Conservation (phyloP, 2,329 filamentous ascomycete genomes). For the Nemania serpens region DNA sequence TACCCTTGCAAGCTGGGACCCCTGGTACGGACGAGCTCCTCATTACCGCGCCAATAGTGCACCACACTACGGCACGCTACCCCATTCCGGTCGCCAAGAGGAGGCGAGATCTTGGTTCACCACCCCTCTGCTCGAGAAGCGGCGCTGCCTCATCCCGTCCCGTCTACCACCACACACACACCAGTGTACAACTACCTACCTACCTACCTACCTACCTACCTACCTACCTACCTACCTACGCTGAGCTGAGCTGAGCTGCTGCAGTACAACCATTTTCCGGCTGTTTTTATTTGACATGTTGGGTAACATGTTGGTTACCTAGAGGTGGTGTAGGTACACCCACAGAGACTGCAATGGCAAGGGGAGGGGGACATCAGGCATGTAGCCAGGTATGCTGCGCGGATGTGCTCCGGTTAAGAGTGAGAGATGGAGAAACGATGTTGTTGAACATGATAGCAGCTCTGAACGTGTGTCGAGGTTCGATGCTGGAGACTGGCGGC, state of each 20-base stretch:
- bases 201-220: too few species aligned
- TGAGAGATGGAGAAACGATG: background rate
- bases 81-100: constrained; percentile 23
- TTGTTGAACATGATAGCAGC: background rate
- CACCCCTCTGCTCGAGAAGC: constrained; percentile 1
- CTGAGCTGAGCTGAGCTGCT: background rate
- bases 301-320: too few species aligned
- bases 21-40: constrained; percentile 11
- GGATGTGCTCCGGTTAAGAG: background rate
- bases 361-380: constrained; percentile 5
- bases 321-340: background rate
- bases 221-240: background rate
- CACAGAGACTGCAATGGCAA: constrained; percentile 6
- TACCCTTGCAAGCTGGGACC: constrained; percentile 3
- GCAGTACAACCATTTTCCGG: background rate
- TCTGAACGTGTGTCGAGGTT: background rate
- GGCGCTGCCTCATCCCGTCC: constrained; percentile 18
- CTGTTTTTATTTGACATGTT: too few species aligned
- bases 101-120: constrained; percentile 21
- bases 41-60: background rate
- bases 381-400: constrained; percentile 13
- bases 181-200: too few species aligned
- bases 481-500: background rate
- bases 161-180: constrained; percentile 18
- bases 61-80: background rate